These are phyloP conservation scores for Phialophora chinensis DNA, from an alignment of 2,329 filamentous ascomycete genomes.

Conservation along the genomic window DNA sequence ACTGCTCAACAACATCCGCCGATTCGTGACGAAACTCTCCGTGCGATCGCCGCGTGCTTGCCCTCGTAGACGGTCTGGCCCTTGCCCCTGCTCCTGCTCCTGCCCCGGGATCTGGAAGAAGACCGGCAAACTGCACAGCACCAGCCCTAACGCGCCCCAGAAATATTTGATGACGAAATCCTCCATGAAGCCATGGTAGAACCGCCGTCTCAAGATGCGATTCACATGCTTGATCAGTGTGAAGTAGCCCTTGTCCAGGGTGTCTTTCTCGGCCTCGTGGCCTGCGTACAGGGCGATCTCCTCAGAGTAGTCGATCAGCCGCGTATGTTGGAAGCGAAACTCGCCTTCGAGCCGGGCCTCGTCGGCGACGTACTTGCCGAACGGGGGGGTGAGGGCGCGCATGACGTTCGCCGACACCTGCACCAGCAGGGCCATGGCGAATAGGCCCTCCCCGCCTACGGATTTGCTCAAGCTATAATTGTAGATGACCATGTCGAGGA, in stretches of 20 bases:
- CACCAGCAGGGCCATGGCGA: constrained; percentile 93
- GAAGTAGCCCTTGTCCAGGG: constrained; percentile 96
- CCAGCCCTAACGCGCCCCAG: constrained; percentile 90
- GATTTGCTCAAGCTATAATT: constrained; percentile 91
- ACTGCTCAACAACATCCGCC: constrained; percentile 86
- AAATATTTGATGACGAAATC: constrained; percentile 99
- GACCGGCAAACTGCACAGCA: constrained; percentile 92
- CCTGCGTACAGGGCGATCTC: constrained; percentile 92
- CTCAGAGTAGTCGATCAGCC: constrained; percentile 94
- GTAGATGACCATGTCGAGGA: constrained; percentile 95
- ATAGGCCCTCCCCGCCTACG: constrained; percentile 93
- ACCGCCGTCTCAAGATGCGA: constrained; percentile 82
- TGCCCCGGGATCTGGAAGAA: constrained; percentile 90
- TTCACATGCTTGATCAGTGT: constrained; percentile 99
- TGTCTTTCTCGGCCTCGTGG: constrained; percentile 93
- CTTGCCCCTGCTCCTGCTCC: constrained; percentile 51
- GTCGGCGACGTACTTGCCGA: constrained; percentile 96
- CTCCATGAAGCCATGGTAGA: constrained; percentile 99
- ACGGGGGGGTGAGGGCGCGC: constrained; percentile 92
- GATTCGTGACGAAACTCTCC: constrained; percentile 86
- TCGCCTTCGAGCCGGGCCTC: constrained; percentile 94
- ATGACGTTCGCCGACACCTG: constrained; percentile 92
- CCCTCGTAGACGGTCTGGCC: neutral
- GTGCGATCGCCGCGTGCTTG: constrained; percentile 55
- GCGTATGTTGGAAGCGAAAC: constrained; percentile 92